A percentile compares a stretch with the other conserved stretches of the same genome.
Evolutionary conservation across 768 basidiomycete species (phyloP).

Genomic region (Leccinum boreale): DNA sequence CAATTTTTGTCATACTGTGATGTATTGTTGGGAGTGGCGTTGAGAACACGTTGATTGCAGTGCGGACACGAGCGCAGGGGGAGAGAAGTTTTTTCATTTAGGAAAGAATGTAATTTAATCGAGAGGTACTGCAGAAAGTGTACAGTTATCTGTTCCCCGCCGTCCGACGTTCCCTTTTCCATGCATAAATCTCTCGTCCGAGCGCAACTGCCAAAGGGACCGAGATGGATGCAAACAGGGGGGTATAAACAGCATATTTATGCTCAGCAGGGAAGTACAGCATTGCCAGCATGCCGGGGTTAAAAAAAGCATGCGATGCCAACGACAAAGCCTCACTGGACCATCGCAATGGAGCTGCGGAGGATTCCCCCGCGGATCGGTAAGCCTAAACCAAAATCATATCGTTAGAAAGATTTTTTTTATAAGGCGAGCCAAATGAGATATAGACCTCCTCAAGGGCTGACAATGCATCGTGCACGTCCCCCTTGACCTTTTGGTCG

Average conservation of each 20-base stretch:
- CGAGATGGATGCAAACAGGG: slow-evolving; percentile 87
- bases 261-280: slow-evolving; percentile 98
- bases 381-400: slow-evolving; percentile 20
- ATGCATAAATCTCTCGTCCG: slow-evolving; percentile 66
- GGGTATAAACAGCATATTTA: slow-evolving; percentile 95
- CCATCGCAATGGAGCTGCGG: slow-evolving; percentile 44
- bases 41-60: slow-evolving; percentile 15
- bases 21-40: neutral
- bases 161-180: slow-evolving; percentile 37
- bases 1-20: neutral
- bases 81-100: slow-evolving; percentile 8
- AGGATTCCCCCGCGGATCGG: slow-evolving; percentile 15
- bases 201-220: slow-evolving; percentile 79
- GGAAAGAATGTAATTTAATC: slow-evolving; percentile 6
- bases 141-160: slow-evolving; percentile 13
- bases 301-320: slow-evolving; percentile 89
- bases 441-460: slow-evolving; percentile 68
- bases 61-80: slow-evolving; percentile 9
- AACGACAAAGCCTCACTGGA: slow-evolving; percentile 62
- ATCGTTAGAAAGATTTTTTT: slow-evolving; percentile 8
- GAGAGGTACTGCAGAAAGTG: neutral
- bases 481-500: slow-evolving; percentile 66
- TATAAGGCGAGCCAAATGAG: neutral
- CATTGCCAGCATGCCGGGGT: slow-evolving; percentile 92
- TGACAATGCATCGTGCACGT: slow-evolving; percentile 66